Evolutionary conservation across 768 basidiomycete species (phyloP), one percentile per base, ranked within the genome.

Genomic region (Tricholoma furcatifolium): DNA sequence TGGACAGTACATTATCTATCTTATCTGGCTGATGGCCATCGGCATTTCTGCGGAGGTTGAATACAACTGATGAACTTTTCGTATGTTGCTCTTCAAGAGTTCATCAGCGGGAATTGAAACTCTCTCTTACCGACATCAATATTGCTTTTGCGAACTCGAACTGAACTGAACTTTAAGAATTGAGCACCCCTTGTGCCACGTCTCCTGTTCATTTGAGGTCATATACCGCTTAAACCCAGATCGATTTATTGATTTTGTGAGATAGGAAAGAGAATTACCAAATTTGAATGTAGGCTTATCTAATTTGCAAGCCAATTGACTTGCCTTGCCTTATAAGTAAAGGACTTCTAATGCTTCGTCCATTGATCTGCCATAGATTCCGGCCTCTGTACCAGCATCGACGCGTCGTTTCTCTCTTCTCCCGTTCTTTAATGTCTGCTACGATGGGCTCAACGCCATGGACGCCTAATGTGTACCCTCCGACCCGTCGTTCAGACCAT

Each of bases 401-500:
- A 61, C 68, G 66, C 61, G 62, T 67, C 36, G 60, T 60, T 47
- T 38, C 55, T n/a, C 27, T 51, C 17, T 34, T 67, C 50, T 59
- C 58, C 54, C 65, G 65, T 43, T 57, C 46, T n/a, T 50, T 62
- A 14, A 62, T 63, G 39, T 56, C 63, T 32, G 54, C 55, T 49
- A 66, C 56, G 4, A 73, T 78, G 72, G 43, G 71, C 8, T 63
- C 72, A 14, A 77, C 76, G 7, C 65, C 72, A 6, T 89, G 85
- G 84, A 70, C 60, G 11, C 74, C 83, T 17, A 76, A 81, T 58
- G 63, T 63, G 23, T 92, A 92, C 63, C 91, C 91, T 0, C 46
- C 66, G 7, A 77, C 87, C 23, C 82, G 80, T 50, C 81, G 88
- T 46, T 82, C 80, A 6, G 82, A 87, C 61, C 81, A 85, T 62